A percentile compares a stretch with the other conserved stretches of the same genome.
These are phyloP conservation scores for Diplotaxis tenuifolia DNA, from an alignment of 345 rosid genomes.

Conservation along the genomic window DNA sequence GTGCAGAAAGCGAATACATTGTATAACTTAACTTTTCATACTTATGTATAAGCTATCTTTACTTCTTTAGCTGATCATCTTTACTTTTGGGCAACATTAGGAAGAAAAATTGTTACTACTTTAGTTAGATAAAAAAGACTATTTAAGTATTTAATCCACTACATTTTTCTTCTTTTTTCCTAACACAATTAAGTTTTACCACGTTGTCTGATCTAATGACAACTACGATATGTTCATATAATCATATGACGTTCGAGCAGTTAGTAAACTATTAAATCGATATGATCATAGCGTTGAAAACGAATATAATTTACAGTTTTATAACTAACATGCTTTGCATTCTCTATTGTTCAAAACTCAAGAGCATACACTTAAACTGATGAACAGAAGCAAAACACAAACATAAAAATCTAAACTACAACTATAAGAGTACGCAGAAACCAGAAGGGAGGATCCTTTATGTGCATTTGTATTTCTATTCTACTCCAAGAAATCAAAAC, in stretches of 20 bases:
- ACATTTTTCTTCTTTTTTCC: background rate
- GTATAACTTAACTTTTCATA: background rate
- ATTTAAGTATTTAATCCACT: background rate
- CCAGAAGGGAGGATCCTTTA: conserved; percentile 23
- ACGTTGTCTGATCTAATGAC: background rate
- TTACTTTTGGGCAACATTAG: background rate
- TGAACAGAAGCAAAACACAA: conserved; percentile 18
- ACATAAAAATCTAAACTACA: conserved; percentile 1
- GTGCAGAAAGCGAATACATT: background rate
- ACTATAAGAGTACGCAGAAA: background rate
- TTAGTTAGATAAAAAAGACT: conserved; percentile 1
- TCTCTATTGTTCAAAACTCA: background rate
- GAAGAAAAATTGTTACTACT: background rate
- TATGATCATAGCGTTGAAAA: background rate
- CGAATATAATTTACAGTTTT: background rate
- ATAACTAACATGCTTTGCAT: conserved; percentile 8
- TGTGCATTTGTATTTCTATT: conserved; percentile 47
- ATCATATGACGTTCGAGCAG: conserved; percentile 1
- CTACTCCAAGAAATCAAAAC: conserved; percentile 29
- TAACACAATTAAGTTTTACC: background rate
- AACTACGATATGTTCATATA: background rate
- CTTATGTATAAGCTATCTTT: background rate
- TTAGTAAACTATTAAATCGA: background rate
- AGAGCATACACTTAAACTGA: conserved; percentile 15
- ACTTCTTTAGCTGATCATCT: background rate